These are phyloP conservation scores for Podospora pseudopauciseta DNA, from an alignment of 495 filamentous ascomycete genomes.

Conservation along the genomic window DNA sequence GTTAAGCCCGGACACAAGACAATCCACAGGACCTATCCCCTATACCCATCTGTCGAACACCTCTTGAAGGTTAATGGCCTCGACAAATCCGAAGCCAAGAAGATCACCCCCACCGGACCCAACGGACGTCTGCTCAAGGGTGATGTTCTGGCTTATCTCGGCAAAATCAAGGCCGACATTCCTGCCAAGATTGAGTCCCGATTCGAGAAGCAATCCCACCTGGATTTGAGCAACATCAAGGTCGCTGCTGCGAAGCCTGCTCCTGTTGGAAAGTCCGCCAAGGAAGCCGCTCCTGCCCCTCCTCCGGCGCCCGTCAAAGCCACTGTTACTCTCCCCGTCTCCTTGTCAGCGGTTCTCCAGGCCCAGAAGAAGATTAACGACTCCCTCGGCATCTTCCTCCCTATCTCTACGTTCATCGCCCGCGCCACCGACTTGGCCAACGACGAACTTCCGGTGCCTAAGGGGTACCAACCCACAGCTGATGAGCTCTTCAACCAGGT, in stretches of 20 bases:
- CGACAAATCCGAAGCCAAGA: constrained; percentile 63
- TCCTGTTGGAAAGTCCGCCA: constrained; percentile 37
- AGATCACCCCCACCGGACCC: constrained; percentile 84
- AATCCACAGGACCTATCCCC: constrained; percentile 70
- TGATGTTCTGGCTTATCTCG: constrained; percentile 88
- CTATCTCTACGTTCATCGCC: constrained; percentile 80
- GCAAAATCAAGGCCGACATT: constrained; percentile 64
- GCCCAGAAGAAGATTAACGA: constrained; percentile 75
- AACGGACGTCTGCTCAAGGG: constrained; percentile 90
- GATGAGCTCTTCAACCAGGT: constrained; percentile 88
- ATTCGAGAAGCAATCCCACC: constrained; percentile 70
- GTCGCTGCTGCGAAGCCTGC: constrained; percentile 53
- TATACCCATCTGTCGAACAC: constrained; percentile 80
- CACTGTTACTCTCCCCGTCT: constrained; percentile 66
- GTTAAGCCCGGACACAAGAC: constrained; percentile 41
- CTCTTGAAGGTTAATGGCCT: constrained; percentile 75
- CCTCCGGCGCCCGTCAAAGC: constrained; percentile 45
- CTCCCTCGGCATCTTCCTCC: constrained; percentile 71
- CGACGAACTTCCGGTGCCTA: constrained; percentile 68
- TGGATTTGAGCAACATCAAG: constrained; percentile 96
- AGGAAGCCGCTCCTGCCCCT: constrained; percentile 40
- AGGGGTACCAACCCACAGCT: constrained; percentile 56
- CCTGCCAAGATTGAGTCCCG: constrained; percentile 64
- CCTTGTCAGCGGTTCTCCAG: constrained; percentile 69
- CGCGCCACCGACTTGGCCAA: constrained; percentile 83